Conservation (phyloP, 306 rosid genomes). For the Spatholobus suberectus region DNA sequence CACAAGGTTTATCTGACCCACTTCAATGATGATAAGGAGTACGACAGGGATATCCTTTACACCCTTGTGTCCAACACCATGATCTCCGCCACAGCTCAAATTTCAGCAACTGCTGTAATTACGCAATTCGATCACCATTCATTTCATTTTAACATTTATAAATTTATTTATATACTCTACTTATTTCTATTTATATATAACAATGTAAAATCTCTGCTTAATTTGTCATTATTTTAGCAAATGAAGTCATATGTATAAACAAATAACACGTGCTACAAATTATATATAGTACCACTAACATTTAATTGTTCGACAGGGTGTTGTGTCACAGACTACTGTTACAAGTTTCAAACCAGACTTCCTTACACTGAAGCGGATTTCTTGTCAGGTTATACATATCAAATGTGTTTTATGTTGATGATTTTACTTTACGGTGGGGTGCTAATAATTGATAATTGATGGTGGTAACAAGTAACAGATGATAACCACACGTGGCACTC, state of each 20-base stretch:
- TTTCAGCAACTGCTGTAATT: not conserved
- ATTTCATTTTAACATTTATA: not conserved
- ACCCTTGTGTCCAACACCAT: slow-evolving; percentile 11
- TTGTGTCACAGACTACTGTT: not conserved
- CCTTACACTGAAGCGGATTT: slow-evolving; percentile 32
- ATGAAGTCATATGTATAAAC: too few species aligned
- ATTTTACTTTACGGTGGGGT: too few species aligned
- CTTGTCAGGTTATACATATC: slow-evolving; percentile 38
- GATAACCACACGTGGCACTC: slow-evolving; percentile 20
- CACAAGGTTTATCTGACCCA: slow-evolving; percentile 37
- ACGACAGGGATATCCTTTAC: not conserved
- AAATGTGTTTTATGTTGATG: too few species aligned
- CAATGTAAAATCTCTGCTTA: not conserved
- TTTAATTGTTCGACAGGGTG: not conserved
- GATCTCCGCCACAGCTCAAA: slow-evolving; percentile 11
- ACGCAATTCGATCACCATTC: not conserved
- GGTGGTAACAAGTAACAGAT: slow-evolving; percentile 32
- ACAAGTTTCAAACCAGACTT: slow-evolving; percentile 32
- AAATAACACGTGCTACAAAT: too few species aligned
- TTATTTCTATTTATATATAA: too few species aligned
- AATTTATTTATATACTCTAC: too few species aligned
- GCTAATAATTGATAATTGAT: not conserved
- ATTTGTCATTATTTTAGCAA: too few species aligned
- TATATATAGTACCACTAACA: not conserved
- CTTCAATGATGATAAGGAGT: slow-evolving; percentile 20